Percentiles rank a stretch among this genome's conserved stretches.
These are phyloP conservation scores for Candida arabinofermentans DNA, from an alignment of 805 yeast genomes.

Conservation along the genomic window DNA sequence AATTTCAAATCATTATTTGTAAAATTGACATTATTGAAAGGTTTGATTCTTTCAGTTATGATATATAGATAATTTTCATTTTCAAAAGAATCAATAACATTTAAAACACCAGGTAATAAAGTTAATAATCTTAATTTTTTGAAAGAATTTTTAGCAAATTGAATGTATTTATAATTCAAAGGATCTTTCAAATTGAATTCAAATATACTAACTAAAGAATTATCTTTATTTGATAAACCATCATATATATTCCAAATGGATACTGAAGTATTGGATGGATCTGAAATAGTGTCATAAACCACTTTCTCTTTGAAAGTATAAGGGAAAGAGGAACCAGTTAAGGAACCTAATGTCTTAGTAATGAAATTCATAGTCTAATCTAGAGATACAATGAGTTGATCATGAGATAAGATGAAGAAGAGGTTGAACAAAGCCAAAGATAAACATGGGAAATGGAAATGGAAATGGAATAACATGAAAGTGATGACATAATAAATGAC, in stretches of 20 bases:
- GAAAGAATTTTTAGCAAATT: slow-evolving; percentile 42
- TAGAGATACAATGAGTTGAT: too few species aligned
- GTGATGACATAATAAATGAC: too few species aligned
- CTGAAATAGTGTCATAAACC: slow-evolving; percentile 18
- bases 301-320: slow-evolving; percentile 48
- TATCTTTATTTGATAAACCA: slow-evolving; percentile 53
- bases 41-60: slow-evolving; percentile 63
- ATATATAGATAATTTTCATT: slow-evolving; percentile 53
- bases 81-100: slow-evolving; percentile 60
- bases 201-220: slow-evolving; percentile 57
- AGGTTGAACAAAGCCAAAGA: too few species aligned
- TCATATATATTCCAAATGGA: slow-evolving; percentile 62
- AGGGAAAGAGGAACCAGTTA: slow-evolving; percentile 57
- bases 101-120: slow-evolving; percentile 62
- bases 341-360: slow-evolving; percentile 56
- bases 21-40: slow-evolving; percentile 42
- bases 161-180: slow-evolving; percentile 25
- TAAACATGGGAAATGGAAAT: too few species aligned
- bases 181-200: slow-evolving; percentile 50
- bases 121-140: slow-evolving; percentile 51
- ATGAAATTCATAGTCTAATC: slow-evolving; percentile 56
- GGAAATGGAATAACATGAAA: too few species aligned
- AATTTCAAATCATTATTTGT: slow-evolving; percentile 36
- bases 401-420: neutral
- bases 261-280: slow-evolving; percentile 23